A percentile compares a stretch with the other conserved stretches of the same genome.
These are phyloP conservation scores for Tulasnella sp. DNA, from an alignment of 768 basidiomycete species.

Conservation along the genomic window DNA sequence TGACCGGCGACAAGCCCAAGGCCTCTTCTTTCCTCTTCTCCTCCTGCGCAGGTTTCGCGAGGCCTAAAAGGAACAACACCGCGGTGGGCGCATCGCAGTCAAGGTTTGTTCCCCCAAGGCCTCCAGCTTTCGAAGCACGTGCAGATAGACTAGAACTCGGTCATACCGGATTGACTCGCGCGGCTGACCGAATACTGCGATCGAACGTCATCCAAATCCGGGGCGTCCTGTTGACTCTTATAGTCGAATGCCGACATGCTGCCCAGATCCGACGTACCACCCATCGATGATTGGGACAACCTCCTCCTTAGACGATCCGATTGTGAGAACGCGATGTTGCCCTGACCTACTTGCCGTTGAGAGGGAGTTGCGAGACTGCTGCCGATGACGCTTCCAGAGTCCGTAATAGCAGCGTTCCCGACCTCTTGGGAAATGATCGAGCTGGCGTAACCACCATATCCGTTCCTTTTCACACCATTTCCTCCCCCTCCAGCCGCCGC, in stretches of 20 bases:
- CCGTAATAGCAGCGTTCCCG: constrained; percentile 48
- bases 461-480: constrained; percentile 56
- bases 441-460: constrained; percentile 57
- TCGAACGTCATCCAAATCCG: constrained; percentile 78
- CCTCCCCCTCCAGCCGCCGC: constrained; percentile 38
- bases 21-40: too few relatives aligned
- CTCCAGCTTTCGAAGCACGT: neutral
- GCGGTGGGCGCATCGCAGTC: neutral
- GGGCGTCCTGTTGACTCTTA: constrained; percentile 80
- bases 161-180: constrained; percentile 66
- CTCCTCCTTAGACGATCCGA: constrained; percentile 77
- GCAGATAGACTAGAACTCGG: constrained; percentile 51
- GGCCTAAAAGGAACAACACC: neutral
- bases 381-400: constrained; percentile 52
- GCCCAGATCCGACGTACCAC: constrained; percentile 68
- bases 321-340: constrained; percentile 73
- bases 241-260: constrained; percentile 61
- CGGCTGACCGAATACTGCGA: constrained; percentile 64
- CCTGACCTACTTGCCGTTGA: neutral
- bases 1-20: too few relatives aligned
- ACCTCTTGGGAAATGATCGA: constrained; percentile 91
- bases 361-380: constrained; percentile 22
- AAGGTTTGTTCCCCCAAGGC: neutral
- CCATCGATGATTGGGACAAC: constrained; percentile 63
- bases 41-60: neutral